Percentiles rank a stretch among this genome's conserved stretches.
Evolutionary conservation across 805 yeast genomes (phyloP).

Genomic region (Lachancea mirantina): DNA sequence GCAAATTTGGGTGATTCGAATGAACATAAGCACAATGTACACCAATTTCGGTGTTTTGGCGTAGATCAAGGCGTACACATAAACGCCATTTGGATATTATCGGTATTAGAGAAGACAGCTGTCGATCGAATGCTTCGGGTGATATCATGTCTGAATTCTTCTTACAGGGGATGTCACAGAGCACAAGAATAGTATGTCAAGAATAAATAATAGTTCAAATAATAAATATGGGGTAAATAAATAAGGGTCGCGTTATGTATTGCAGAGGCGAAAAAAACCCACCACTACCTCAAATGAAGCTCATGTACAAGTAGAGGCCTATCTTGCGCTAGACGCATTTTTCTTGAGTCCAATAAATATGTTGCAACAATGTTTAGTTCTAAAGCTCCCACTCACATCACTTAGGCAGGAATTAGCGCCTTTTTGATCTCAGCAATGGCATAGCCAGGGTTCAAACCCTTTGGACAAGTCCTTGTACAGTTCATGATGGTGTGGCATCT

Average conservation of each 20-base stretch:
- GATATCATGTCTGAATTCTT: no score
- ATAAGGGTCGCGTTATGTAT: neutral
- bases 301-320: no score
- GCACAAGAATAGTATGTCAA: constrained; percentile 1
- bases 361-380: no score
- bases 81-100: constrained; percentile 1
- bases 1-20: neutral
- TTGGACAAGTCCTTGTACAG: constrained; percentile 97
- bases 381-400: no score
- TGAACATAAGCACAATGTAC: no score
- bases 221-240: constrained; percentile 1
- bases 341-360: no score
- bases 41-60: no score
- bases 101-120: constrained; percentile 1
- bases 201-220: neutral
- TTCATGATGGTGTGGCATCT: constrained; percentile 99
- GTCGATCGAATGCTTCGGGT: constrained; percentile 1
- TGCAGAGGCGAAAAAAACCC: no score
- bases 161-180: neutral
- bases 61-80: no score
- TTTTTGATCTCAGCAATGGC: constrained; percentile 98
- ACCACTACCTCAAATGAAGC: no score
- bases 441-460: constrained; percentile 95
- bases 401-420: constrained; percentile 71
- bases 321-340: no score